Percentiles rank a stretch among this genome's conserved stretches.
These are phyloP conservation scores for Cryptococcus sp. DNA, from an alignment of 1,284 basidiomycete genomes.

Conservation along the genomic window DNA sequence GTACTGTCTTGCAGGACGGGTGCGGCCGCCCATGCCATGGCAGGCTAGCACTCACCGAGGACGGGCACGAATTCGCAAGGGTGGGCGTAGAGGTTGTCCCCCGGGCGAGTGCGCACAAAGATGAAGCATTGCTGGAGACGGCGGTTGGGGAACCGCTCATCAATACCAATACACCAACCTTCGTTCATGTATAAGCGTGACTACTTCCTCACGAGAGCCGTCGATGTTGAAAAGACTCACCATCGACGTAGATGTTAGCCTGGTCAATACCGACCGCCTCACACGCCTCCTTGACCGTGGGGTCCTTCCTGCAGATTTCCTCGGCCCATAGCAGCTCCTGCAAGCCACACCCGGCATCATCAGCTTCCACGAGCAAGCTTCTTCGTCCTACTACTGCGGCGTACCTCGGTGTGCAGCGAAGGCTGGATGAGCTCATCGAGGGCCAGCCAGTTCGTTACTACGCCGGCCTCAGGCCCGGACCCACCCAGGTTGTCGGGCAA, in stretches of 20 bases:
- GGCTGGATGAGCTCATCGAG: constrained; percentile 51
- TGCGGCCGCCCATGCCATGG: neutral
- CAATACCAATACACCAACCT: constrained; percentile 53
- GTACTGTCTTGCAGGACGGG: neutral
- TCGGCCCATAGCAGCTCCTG: constrained; percentile 52
- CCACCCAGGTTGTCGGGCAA: constrained; percentile 42
- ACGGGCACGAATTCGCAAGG: constrained; percentile 52
- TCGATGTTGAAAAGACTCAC: constrained; percentile 22
- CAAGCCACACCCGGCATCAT: neutral
- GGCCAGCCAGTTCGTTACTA: constrained; percentile 39
- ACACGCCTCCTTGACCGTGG: constrained; percentile 46
- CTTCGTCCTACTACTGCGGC: neutral
- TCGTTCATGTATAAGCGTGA: constrained; percentile 1
- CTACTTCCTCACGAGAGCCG: neutral
- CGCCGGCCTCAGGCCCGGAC: constrained; percentile 22
- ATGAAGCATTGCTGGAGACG: constrained; percentile 51
- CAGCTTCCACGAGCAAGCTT: neutral
- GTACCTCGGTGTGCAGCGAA: constrained; percentile 49
- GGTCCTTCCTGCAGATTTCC: constrained; percentile 47
- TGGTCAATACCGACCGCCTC: constrained; percentile 50
- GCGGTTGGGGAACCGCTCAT: constrained; percentile 49
- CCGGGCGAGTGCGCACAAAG: constrained; percentile 48
- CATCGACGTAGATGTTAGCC: constrained; percentile 48
- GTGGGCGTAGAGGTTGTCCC: constrained; percentile 51
- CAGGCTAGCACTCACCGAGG: constrained; percentile 10